Conservation (phyloP, 2,329 filamentous ascomycete genomes). For the Lasiodiplodia citricola region DNA sequence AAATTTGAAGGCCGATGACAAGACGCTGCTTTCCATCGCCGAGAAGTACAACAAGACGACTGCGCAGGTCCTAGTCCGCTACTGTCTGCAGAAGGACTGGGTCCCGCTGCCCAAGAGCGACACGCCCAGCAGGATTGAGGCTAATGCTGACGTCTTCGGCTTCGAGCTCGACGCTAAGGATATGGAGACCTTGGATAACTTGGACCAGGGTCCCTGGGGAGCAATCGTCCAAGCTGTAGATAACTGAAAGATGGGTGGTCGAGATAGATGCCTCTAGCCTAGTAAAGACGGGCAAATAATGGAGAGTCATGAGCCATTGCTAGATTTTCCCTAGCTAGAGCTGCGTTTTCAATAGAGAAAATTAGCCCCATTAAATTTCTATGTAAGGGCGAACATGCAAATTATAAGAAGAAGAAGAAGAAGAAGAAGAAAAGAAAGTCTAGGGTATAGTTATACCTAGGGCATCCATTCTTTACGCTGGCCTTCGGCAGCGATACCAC, state of each 20-base stretch:
- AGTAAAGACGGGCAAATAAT: too few species aligned
- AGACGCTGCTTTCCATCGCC: conserved; percentile 66
- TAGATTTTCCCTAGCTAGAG: background rate
- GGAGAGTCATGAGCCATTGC: background rate
- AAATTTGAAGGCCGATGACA: conserved; percentile 74
- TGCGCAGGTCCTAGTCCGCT: conserved; percentile 79
- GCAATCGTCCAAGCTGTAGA: conserved; percentile 42
- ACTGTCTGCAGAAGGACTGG: conserved; percentile 75
- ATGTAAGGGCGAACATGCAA: background rate
- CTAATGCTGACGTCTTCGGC: conserved; percentile 44
- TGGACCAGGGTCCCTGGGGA: conserved; percentile 42
- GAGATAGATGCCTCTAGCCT: background rate
- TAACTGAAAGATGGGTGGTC: conserved; percentile 24
- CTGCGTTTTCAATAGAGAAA: background rate
- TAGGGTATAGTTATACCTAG: too few species aligned
- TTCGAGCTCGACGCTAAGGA: conserved; percentile 44
- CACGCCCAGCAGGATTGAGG: conserved; percentile 40
- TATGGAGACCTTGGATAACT: conserved; percentile 40
- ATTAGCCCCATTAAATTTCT: background rate
- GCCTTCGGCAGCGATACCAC: too few species aligned
- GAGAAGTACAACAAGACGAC: conserved; percentile 75
- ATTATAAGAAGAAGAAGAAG: background rate
- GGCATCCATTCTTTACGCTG: too few species aligned
- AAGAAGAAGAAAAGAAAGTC: too few species aligned
- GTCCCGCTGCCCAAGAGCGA: conserved; percentile 48